phyloP scores from a whole-genome alignment of 163 green algal species.

The Smithsoniella earleae region DNA sequence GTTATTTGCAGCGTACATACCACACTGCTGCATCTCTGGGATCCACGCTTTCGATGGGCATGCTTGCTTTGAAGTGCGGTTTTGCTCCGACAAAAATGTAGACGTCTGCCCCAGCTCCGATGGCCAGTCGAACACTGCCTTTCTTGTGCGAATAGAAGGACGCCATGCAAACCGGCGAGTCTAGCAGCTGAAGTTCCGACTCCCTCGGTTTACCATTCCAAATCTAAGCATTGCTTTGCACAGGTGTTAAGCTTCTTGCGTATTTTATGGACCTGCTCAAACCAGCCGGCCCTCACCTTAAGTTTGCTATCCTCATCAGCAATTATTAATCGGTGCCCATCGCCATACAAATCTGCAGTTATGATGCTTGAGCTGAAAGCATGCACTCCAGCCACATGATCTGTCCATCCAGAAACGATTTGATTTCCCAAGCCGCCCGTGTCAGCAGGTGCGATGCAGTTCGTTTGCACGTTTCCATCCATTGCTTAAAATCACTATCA shows the following conservation, averaged over 20 bases:
- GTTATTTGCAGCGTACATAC: too few species aligned
- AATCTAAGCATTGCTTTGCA: too few species aligned
- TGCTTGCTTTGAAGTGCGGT: slow-evolving; percentile 1
- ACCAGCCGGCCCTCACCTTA: neutral
- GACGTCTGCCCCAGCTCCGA: neutral
- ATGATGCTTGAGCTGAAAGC: neutral
- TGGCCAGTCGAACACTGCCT: neutral
- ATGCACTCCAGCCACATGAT: neutral
- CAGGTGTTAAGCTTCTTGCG: too few species aligned
- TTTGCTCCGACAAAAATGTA: slow-evolving; percentile 1
- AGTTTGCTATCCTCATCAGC: neutral
- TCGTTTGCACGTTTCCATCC: too few species aligned
- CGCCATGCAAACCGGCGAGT: neutral
- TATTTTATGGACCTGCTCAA: too few species aligned
- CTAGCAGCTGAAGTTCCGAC: neutral
- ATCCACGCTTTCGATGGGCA: neutral
- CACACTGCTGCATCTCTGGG: neutral
- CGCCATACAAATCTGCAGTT: neutral
- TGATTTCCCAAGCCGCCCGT: too few species aligned
- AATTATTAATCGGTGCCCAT: neutral
- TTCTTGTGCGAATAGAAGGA: neutral
- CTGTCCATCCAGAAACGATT: slow-evolving; percentile 1
- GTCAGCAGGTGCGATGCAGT: too few species aligned
- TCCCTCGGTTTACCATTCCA: neutral
- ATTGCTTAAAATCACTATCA: too few species aligned